These are phyloP conservation scores for Diaporthe sp. DNA, from an alignment of 2,329 filamentous ascomycete species.

Conservation along the genomic window DNA sequence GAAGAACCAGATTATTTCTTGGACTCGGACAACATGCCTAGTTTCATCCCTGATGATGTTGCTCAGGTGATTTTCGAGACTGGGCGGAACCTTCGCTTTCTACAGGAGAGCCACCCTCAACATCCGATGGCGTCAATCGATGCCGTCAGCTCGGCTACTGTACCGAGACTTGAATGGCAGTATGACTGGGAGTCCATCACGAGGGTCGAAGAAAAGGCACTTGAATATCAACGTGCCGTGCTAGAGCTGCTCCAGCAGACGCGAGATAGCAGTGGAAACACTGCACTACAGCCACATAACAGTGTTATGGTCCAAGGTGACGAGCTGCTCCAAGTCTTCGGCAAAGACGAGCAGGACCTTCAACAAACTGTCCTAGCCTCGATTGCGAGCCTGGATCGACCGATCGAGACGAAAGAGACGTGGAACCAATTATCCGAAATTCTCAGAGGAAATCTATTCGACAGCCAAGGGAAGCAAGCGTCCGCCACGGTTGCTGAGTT, in stretches of 20 bases:
- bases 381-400: conserved; percentile 60
- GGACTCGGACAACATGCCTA: conserved; percentile 75
- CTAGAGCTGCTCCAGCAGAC: conserved; percentile 49
- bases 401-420: conserved; percentile 46
- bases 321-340: conserved; percentile 18
- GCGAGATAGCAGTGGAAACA: not conserved
- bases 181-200: conserved; percentile 81
- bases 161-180: conserved; percentile 75
- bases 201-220: conserved; percentile 72
- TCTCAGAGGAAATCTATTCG: conserved; percentile 56
- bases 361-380: conserved; percentile 63
- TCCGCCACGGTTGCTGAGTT: conserved; percentile 49
- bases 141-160: conserved; percentile 60
- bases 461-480: conserved; percentile 29
- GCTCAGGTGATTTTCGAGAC: conserved; percentile 83
- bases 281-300: not conserved
- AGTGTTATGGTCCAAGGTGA: not conserved
- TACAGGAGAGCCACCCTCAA: conserved; percentile 77
- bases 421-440: conserved; percentile 57
- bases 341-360: conserved; percentile 47
- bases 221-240: conserved; percentile 63
- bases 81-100: conserved; percentile 80
- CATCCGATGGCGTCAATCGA: conserved; percentile 73
- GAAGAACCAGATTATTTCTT: conserved; percentile 74
- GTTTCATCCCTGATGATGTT: conserved; percentile 79